Percentiles rank a stretch among this genome's conserved stretches.
Conservation (phyloP, 2,329 filamentous ascomycete species). For the Aureobasidium lini region DNA sequence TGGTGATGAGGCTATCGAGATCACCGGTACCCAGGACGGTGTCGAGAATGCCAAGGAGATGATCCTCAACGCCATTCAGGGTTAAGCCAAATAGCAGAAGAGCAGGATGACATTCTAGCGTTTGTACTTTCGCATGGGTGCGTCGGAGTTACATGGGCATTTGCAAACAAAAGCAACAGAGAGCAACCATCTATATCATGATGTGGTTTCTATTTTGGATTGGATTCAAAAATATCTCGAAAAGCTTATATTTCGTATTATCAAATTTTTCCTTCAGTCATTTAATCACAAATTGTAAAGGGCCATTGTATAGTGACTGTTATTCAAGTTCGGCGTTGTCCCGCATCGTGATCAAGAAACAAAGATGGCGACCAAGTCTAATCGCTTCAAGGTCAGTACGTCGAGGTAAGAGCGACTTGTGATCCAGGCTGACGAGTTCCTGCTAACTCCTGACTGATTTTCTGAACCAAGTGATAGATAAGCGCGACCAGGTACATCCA, state of each 20-base stretch:
- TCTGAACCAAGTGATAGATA: no score
- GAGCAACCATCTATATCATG: background rate
- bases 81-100: background rate
- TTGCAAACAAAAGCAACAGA: background rate
- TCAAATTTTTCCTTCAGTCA: background rate
- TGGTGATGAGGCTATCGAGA: conserved; percentile 76
- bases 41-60: conserved; percentile 82
- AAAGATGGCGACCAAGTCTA: background rate
- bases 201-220: background rate
- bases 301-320: background rate
- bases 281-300: background rate
- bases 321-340: background rate
- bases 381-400: no score
- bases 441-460: no score
- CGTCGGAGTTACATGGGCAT: conserved; percentile 7
- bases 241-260: conserved; percentile 4
- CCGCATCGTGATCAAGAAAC: no score
- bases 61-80: conserved; percentile 49
- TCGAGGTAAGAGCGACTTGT: no score
- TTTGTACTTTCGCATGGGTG: conserved; percentile 1
- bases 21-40: conserved; percentile 69
- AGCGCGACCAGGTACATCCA: no score
- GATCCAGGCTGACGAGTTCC: no score
- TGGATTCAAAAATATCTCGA: background rate
- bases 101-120: background rate